Evolutionary conservation across 805 yeast species (phyloP), one percentile per base, ranked within the genome.

Genomic region (Starmerella bombicola): DNA sequence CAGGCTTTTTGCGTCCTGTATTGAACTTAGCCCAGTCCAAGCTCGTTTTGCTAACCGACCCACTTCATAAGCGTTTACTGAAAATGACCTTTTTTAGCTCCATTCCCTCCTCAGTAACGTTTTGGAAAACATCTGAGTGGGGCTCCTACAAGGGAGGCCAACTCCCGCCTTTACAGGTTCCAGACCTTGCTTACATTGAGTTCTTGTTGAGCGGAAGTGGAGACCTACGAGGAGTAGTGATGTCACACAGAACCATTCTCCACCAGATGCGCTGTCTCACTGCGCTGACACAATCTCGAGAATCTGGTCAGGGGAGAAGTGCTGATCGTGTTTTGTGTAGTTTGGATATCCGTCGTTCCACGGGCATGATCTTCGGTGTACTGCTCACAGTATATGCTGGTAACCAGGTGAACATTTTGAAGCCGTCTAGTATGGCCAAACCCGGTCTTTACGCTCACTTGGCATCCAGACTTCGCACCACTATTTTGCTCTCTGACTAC

Each of bases 111-210:
- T 61, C 70, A 15, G 62, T 66, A 30, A 66, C 68, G 31, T 58
- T 55, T 39, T 80, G 93, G 80, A 78, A 76, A 55, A 86, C 96
- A 1, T 77, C 81, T 18, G 96, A 86, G 53, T 70, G 88, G 63
- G 96, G 96, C 0, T 63, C 73, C 1, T 78, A 71, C 49, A 75
- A 71, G 50, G 71, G 73, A 40, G 67, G 63, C 5, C 77, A 69
- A 16, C 69, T 70, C 1, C 83, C 86, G 1, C 73, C 80, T 0
- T 61, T 76, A 33, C 82, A 79, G 49, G 73, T 76, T 1, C 82
- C 86, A 1, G 93, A 83, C 54, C 63, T 91, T 43, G 95, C 97
- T 0, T 91, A 91, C 54, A 86, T 91, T 12, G 98, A 91, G 61
- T 91, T 80, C 55, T 75, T 91, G 0, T 73, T 86, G 51, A 80